Percentiles rank a stretch among this genome's conserved stretches.
phyloP scores from a whole-genome alignment of 2,329 filamentous ascomycete genomes.

The Alternaria viburni region DNA sequence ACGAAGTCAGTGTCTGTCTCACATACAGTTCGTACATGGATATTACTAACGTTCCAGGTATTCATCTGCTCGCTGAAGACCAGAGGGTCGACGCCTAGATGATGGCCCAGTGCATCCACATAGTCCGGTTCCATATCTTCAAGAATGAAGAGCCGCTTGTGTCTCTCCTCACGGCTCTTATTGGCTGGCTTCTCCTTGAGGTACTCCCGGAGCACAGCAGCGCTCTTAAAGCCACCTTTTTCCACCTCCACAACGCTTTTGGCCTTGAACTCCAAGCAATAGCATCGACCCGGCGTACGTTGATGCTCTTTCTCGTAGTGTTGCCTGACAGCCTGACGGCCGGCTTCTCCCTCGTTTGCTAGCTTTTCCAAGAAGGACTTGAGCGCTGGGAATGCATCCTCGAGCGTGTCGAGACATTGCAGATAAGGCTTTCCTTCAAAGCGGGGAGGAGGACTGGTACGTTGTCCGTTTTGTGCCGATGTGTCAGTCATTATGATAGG shows the following conservation, averaged over 20 bases:
- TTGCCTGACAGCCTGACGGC: background rate
- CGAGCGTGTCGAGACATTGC: background rate
- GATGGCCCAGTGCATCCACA: slow-evolving; percentile 22
- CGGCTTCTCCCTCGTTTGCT: background rate
- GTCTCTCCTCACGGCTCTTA: background rate
- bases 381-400: slow-evolving; percentile 1
- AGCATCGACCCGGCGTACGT: background rate
- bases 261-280: background rate
- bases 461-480: background rate
- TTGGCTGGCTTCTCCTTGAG: background rate
- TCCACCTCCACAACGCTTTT: background rate
- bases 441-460: background rate
- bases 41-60: slow-evolving; percentile 19
- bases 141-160: slow-evolving; percentile 24
- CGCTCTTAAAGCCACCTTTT: background rate
- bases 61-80: slow-evolving; percentile 33
- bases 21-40: too few species aligned
- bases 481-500: background rate
- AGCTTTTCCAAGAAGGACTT: slow-evolving; percentile 7
- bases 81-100: slow-evolving; percentile 23
- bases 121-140: slow-evolving; percentile 28
- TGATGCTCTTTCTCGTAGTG: background rate
- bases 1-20: too few species aligned
- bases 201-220: background rate
- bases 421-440: background rate